Percentiles rank a stretch among this genome's conserved stretches.
phyloP scores from a whole-genome alignment of 441 rosid genomes.

The Erodium chrysanthum region DNA sequence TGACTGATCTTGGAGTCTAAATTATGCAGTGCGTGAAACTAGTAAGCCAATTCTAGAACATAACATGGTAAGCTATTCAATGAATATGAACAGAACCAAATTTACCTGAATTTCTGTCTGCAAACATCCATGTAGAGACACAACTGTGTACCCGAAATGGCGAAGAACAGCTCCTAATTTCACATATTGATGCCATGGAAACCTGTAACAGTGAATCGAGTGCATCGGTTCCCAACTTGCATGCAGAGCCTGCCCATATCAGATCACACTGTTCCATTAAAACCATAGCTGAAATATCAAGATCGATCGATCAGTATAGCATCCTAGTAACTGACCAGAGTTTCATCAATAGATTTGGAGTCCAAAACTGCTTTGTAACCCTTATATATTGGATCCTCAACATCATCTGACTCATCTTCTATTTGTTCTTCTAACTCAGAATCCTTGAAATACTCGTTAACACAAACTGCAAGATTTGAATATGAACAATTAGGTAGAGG shows the following conservation, averaged over 20 bases:
- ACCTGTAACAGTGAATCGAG: conserved; percentile 42
- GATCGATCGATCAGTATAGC: not conserved
- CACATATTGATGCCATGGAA: conserved; percentile 72
- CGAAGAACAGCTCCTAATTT: conserved; percentile 80
- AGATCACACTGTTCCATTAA: conserved; percentile 2
- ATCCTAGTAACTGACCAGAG: conserved; percentile 39
- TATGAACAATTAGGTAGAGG: not conserved
- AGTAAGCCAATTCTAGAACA: not conserved
- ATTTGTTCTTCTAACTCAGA: conserved; percentile 19
- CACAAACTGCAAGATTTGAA: conserved; percentile 45
- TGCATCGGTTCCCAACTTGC: conserved; percentile 90
- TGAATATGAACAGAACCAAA: not conserved
- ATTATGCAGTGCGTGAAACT: not conserved
- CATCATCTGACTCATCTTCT: conserved; percentile 21
- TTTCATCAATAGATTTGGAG: conserved; percentile 75
- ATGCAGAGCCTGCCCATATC: conserved; percentile 43
- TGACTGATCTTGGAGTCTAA: conserved; percentile 54
- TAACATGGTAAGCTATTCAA: not conserved
- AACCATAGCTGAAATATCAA: not conserved
- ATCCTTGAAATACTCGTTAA: conserved; percentile 47
- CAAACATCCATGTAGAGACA: conserved; percentile 78
- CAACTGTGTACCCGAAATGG: conserved; percentile 68
- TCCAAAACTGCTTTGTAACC: conserved; percentile 78
- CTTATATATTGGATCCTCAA: conserved; percentile 55
- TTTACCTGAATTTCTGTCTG: conserved; percentile 74